Conservation (phyloP, 164 flowering plant species). For the Macadamia integrifolia region DNA sequence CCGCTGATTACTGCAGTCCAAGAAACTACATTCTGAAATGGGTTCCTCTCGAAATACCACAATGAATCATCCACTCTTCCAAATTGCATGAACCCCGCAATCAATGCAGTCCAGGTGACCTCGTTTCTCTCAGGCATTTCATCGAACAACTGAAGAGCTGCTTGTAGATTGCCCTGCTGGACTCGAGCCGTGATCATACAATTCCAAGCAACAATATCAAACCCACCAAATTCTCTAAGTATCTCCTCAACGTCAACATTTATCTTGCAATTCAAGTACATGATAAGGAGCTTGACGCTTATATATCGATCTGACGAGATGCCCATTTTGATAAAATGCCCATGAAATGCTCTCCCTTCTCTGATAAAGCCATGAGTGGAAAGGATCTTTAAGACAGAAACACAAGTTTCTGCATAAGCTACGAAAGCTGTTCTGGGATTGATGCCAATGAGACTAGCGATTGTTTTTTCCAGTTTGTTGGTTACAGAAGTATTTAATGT, state of each 20-base stretch:
- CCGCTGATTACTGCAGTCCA: conserved; percentile 45
- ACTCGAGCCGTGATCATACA: conserved; percentile 14
- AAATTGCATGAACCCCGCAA: conserved; percentile 21
- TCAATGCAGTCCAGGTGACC: conserved; percentile 15
- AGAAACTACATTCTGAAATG: conserved; percentile 21
- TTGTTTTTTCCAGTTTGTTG: conserved; percentile 19
- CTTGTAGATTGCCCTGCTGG: conserved; percentile 8
- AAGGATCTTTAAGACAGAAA: conserved; percentile 27
- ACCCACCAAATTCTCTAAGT: conserved; percentile 15
- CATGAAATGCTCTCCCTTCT: conserved; percentile 39
- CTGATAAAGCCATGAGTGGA: conserved; percentile 19
- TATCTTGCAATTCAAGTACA: conserved; percentile 24
- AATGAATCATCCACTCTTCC: conserved; percentile 26
- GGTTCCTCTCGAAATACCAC: conserved; percentile 16
- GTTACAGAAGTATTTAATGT: conserved; percentile 18
- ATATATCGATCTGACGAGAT: conserved; percentile 17
- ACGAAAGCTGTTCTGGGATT: conserved; percentile 26
- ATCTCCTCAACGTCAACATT: conserved; percentile 13
- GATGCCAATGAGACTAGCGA: conserved; percentile 19
- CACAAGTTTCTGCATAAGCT: conserved; percentile 21
- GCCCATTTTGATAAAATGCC: conserved; percentile 45
- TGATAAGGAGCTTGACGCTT: conserved; percentile 18
- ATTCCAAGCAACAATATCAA: conserved; percentile 25
- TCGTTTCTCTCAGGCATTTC: conserved; percentile 45
- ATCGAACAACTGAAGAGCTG: conserved; percentile 18